phyloP scores from a whole-genome alignment of 1,139 yeast species.

The Zygoascus hellenicus region DNA sequence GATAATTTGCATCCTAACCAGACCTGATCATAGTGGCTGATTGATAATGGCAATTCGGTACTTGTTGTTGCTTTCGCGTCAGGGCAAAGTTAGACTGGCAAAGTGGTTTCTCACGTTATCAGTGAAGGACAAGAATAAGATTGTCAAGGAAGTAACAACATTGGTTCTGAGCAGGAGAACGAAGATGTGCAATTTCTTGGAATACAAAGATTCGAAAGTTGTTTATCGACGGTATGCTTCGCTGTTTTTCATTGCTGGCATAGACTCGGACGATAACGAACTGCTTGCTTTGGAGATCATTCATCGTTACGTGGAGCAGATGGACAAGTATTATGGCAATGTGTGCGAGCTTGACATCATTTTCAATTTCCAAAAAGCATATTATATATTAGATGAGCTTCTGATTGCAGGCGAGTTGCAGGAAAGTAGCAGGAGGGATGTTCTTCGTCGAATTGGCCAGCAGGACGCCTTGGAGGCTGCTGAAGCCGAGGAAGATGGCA shows the following conservation, averaged over 20 bases:
- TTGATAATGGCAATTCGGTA: slow-evolving; percentile 64
- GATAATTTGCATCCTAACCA: no score
- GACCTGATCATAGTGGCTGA: no score
- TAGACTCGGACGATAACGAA: slow-evolving; percentile 81
- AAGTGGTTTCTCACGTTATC: slow-evolving; percentile 87
- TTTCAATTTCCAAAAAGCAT: slow-evolving; percentile 91
- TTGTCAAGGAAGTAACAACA: slow-evolving; percentile 81
- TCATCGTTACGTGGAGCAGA: slow-evolving; percentile 91
- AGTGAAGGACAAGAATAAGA: slow-evolving; percentile 76
- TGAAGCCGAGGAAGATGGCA: slow-evolving; percentile 44
- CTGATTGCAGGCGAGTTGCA: slow-evolving; percentile 75
- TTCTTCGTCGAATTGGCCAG: slow-evolving; percentile 65
- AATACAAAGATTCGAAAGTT: slow-evolving; percentile 80
- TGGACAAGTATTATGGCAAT: slow-evolving; percentile 96
- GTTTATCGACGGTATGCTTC: slow-evolving; percentile 93
- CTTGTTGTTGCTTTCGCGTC: slow-evolving; percentile 76
- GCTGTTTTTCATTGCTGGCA: slow-evolving; percentile 80
- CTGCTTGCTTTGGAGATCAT: slow-evolving; percentile 77
- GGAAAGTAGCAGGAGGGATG: slow-evolving; percentile 79
- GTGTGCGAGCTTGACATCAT: slow-evolving; percentile 85
- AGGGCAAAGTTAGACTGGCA: slow-evolving; percentile 87
- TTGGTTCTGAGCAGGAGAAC: slow-evolving; percentile 78
- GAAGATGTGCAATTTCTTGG: slow-evolving; percentile 94
- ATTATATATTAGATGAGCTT: slow-evolving; percentile 84
- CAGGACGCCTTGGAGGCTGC: slow-evolving; percentile 72